Evolutionary conservation across 202 grass and related monocot genomes (phyloP), one percentile per base, ranked within the genome.

Genomic region (Brachypodium distachyon): DNA sequence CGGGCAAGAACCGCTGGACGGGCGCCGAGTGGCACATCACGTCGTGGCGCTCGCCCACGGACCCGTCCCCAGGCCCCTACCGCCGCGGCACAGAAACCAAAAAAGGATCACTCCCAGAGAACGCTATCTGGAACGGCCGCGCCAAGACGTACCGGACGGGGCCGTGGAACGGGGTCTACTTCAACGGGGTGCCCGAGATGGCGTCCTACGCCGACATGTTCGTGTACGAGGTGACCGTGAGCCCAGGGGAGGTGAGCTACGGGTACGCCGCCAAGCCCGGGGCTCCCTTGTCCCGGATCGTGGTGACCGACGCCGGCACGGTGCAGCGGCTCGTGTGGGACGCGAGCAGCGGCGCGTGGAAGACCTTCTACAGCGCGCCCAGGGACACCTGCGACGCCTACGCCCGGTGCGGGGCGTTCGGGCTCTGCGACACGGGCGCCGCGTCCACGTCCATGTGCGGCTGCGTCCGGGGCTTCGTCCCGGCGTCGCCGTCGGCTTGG

Each of bases 321-420:
- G 72, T 81, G 37, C 17, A 83, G 74, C 43, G 85, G 18, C 31
- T 79, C 25, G 61, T 77, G 14, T 88, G 81, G 91, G 61, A 83
- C 11, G 0, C 65, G 1, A 18, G 5, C 19, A 38, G 0, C 5
- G 14, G 77, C 34, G 36, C 2, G 25, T 71, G 67, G 82, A 43
- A 32, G 21, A 29, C 1, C 7, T 34, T 18, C 41, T 9, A 1
- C 9, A 13, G 2, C 44, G 18, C 6, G 5, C 66, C 62, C 0
- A 18, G 34, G 12, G 57, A 72, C 23, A 0, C 40, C 1, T 82
- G 87, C 60, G 82, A 77, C 41, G 23, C 5, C 5, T 89, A 85
- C 61, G 62, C 0, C 14, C 21, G 0, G 42, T 89, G 86, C 54
- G 82, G 87, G 0, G 18, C 73, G 64, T 78, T 62, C 50, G 74